Percentiles rank a stretch among this genome's conserved stretches.
Evolutionary conservation across 2,329 filamentous ascomycete species (phyloP).

Genomic region (Truncatella angustata): DNA sequence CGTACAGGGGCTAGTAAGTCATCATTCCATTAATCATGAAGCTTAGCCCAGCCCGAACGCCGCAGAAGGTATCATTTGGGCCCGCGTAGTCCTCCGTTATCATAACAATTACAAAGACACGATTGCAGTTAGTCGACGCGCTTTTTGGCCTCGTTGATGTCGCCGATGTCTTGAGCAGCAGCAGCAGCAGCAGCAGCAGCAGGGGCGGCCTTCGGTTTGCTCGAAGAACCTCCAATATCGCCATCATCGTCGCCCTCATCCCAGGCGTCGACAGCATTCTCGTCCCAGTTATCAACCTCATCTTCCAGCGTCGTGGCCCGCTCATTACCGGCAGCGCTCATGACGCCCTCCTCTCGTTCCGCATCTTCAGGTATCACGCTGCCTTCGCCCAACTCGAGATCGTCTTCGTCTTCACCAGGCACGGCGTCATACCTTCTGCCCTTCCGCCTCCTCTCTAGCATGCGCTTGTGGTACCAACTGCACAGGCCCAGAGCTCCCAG

Average conservation of each 20-base stretch:
- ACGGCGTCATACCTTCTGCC: slow-evolving; percentile 71
- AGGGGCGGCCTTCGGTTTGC: slow-evolving; percentile 16
- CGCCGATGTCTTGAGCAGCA: slow-evolving; percentile 26
- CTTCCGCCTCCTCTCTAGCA: slow-evolving; percentile 82
- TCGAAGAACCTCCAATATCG: slow-evolving; percentile 13
- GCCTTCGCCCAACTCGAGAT: slow-evolving; percentile 73
- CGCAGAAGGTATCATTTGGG: slow-evolving; percentile 11
- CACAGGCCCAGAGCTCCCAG: slow-evolving; percentile 69
- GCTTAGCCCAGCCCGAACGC: slow-evolving; percentile 16
- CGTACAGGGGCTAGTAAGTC: slow-evolving; percentile 4
- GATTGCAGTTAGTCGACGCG: slow-evolving; percentile 28
- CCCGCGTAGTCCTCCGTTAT: too few relatives aligned
- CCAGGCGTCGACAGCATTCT: slow-evolving; percentile 66
- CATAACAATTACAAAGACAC: neutral
- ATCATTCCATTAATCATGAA: slow-evolving; percentile 1
- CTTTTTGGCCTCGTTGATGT: slow-evolving; percentile 28
- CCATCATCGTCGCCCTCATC: slow-evolving; percentile 45
- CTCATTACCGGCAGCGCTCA: slow-evolving; percentile 26
- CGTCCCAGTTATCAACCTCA: slow-evolving; percentile 92
- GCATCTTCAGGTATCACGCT: slow-evolving; percentile 28
- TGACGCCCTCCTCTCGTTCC: slow-evolving; percentile 68
- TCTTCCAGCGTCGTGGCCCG: slow-evolving; percentile 60
- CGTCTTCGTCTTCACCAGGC: slow-evolving; percentile 59
- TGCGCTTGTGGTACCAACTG: slow-evolving; percentile 91
- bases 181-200: too few relatives aligned